These are phyloP conservation scores for Alliaria petiolata DNA, from an alignment of 345 rosid species.

Conservation along the genomic window DNA sequence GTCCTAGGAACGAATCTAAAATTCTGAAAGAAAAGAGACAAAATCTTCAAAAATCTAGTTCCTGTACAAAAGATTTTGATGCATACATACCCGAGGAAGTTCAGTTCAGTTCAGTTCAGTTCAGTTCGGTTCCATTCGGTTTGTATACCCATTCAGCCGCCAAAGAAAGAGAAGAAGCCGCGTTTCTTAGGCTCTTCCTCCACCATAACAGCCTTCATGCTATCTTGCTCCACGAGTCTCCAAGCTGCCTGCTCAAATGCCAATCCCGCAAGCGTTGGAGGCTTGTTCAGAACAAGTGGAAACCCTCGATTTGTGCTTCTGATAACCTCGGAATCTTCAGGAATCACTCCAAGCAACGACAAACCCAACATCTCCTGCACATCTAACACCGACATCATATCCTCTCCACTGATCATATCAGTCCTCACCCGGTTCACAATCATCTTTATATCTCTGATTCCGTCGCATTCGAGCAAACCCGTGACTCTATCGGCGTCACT, in stretches of 20 bases:
- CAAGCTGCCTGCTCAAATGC: slow-evolving; percentile 99
- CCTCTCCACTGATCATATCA: slow-evolving; percentile 97
- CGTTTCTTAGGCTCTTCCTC: slow-evolving; percentile 94
- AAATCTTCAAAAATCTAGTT: slow-evolving; percentile 27
- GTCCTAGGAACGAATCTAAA: slow-evolving; percentile 20
- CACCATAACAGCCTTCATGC: slow-evolving; percentile 92
- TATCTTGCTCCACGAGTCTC: slow-evolving; percentile 97
- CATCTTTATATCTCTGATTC: slow-evolving; percentile 91
- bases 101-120: not conserved
- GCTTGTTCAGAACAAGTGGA: slow-evolving; percentile 84
- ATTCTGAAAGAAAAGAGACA: slow-evolving; percentile 21
- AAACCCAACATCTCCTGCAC: slow-evolving; percentile 94
- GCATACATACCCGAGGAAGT: slow-evolving; percentile 29
- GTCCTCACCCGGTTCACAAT: slow-evolving; percentile 90
- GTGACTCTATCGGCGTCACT: slow-evolving; percentile 89
- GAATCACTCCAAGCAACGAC: slow-evolving; percentile 76
- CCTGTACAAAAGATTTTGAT: slow-evolving; percentile 31
- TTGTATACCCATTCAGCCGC: slow-evolving; percentile 34
- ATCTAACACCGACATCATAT: slow-evolving; percentile 96
- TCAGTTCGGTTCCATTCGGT: not conserved
- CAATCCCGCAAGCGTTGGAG: slow-evolving; percentile 90
- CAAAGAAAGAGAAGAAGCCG: slow-evolving; percentile 87
- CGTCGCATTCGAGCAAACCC: slow-evolving; percentile 86
- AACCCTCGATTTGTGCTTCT: slow-evolving; percentile 90
- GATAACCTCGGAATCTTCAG: slow-evolving; percentile 89